A percentile compares a stretch with the other conserved stretches of the same genome.
Conservation (phyloP, 2,329 filamentous ascomycete species). For the Fusarium verticillioides region DNA sequence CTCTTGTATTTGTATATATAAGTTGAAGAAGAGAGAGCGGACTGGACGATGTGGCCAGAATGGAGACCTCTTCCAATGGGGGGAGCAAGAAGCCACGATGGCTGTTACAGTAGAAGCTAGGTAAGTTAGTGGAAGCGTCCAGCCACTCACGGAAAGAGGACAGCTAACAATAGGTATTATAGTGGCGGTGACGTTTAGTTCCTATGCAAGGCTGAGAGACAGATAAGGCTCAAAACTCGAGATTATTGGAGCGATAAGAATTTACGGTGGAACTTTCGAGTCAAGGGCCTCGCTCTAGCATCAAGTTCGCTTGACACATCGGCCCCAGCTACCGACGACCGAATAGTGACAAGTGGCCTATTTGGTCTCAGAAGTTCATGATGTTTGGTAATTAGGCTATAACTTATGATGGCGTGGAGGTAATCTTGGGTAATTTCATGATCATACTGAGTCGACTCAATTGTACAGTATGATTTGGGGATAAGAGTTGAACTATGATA, state of each 20-base stretch:
- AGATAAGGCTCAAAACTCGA: background rate
- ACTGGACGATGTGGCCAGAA: slow-evolving; percentile 53
- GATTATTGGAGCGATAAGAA: slow-evolving; percentile 40
- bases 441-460: background rate
- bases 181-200: slow-evolving; percentile 37
- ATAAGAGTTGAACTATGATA: background rate
- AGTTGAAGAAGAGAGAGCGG: slow-evolving; percentile 30
- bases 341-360: slow-evolving; percentile 34
- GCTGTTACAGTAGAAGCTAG: slow-evolving; percentile 34
- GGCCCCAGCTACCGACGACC: no score
- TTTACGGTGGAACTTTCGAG: background rate
- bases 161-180: slow-evolving; percentile 47
- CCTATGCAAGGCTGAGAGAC: slow-evolving; percentile 44
- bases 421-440: slow-evolving; percentile 18
- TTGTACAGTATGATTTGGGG: background rate
- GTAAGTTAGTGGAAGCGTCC: slow-evolving; percentile 22
- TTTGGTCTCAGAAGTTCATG: slow-evolving; percentile 34
- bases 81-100: slow-evolving; percentile 46
- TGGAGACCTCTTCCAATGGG: slow-evolving; percentile 35
- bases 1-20: slow-evolving; percentile 23
- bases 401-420: background rate
- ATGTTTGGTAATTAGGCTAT: slow-evolving; percentile 20
- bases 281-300: slow-evolving; percentile 24
- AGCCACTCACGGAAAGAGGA: slow-evolving; percentile 49
- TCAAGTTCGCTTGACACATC: slow-evolving; percentile 34